These are phyloP conservation scores for Guillardia theta DNA, from an alignment of 78 protist genomes.

Conservation along the genomic window DNA sequence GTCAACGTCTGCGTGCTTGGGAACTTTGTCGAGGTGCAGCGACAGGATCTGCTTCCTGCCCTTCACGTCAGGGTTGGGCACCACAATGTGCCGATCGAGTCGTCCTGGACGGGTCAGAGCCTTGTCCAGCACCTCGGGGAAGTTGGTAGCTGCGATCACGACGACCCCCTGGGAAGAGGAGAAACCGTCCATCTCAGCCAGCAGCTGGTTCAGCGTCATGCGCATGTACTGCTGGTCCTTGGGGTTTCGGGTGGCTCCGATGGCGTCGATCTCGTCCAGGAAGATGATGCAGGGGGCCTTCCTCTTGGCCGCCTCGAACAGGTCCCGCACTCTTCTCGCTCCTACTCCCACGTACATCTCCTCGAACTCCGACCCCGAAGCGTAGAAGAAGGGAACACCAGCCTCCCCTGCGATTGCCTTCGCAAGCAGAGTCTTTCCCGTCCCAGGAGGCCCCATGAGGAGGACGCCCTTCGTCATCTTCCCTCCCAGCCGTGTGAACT, in stretches of 20 bases:
- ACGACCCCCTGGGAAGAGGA: conserved; percentile 72
- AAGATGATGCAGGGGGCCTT: conserved; percentile 87
- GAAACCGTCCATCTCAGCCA: conserved; percentile 99
- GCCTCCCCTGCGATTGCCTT: conserved; percentile 33
- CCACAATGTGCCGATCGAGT: conserved; percentile 73
- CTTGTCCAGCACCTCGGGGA: conserved; percentile 72
- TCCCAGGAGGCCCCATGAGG: conserved; percentile 38
- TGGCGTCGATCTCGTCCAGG: conserved; percentile 85
- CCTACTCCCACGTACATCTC: conserved; percentile 96
- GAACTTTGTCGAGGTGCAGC: conserved; percentile 72
- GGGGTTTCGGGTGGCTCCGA: conserved; percentile 60
- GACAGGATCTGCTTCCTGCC: conserved; percentile 83
- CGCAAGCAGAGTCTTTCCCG: conserved; percentile 44
- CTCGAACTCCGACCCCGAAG: conserved; percentile 80
- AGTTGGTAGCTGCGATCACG: conserved; percentile 78
- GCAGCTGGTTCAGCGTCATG: conserved; percentile 90
- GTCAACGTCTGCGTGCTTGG: conserved; percentile 37
- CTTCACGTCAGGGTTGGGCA: conserved; percentile 87
- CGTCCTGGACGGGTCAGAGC: conserved; percentile 99
- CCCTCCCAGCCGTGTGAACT: conserved; percentile 85
- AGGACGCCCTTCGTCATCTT: conserved; percentile 79
- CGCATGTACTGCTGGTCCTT: conserved; percentile 52
- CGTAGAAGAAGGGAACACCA: conserved; percentile 82
- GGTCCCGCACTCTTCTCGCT: conserved; percentile 83
- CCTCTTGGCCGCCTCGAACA: conserved; percentile 77